Base-by-base conservation (phyloP, 352 stramenopile genomes). In the Phytophthora litchii region DNA sequence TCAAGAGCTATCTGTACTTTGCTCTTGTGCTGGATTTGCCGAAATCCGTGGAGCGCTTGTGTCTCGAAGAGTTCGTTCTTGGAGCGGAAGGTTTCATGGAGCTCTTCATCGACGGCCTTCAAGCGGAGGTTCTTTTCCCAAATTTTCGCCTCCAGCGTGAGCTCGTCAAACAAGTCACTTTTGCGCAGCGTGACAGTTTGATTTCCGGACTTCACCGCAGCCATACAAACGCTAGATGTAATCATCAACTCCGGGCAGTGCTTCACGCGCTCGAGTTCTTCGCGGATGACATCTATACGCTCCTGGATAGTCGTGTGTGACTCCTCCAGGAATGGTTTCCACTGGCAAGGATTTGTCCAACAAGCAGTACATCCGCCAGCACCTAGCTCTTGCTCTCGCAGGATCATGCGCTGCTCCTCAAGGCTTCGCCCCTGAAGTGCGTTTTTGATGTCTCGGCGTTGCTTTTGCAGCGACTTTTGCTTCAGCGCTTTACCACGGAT, bases 1-100 rank as follows among this genome's bases (percentile, higher is more conserved):
- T 94, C 70, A 8, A 98, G 75, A 19, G 89, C 89, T 19, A 72
- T 40, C 48, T 94, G 81, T 11, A 92, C 77, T 54, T 92, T 92
- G 45, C 78, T 73, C 31, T 71, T 80, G 32, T 86, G 91, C 52
- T 98, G 81, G 13, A 94, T 87, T 31, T 96, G 92, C 3, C 73
- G 60, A 41, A 97, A 98, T 1, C 89, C 92, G 53, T 98, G 95
- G 0, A 98, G 68, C 27, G 91, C 89, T 44, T 86, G 60, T 10
- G 95, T 97, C 63, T 97, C 86, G 31, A 98, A 95, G 50, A 83
- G 94, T 19, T 83, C 70, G 44, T 88, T 82, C 20, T 72, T 89
- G 13, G 75, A 85, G 11, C 76, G 70, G 60, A 96, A 97, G 12
- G 88, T 95, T 34, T 83, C 71, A 57, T 98, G 95, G n/a, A 98